phyloP scores from a whole-genome alignment of 192 early-diverging fungal species.

The Polychytrium aggregatum region DNA sequence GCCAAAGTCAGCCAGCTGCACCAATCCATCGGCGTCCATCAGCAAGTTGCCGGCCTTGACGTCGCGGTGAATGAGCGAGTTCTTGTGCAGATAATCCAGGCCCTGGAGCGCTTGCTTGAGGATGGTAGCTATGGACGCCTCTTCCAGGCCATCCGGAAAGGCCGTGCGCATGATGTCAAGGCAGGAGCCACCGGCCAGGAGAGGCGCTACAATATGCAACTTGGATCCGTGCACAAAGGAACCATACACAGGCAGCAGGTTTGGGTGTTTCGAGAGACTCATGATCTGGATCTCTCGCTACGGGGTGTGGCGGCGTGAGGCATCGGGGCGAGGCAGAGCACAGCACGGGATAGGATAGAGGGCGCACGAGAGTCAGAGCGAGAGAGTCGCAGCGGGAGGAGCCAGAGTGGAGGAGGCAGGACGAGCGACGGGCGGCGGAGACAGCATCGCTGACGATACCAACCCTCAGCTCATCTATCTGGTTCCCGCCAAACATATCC shows the following conservation, averaged over 20 bases:
- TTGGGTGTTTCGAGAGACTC: slow-evolving; percentile 76
- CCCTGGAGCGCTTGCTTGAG: slow-evolving; percentile 61
- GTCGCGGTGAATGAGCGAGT: slow-evolving; percentile 56
- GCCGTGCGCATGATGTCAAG: slow-evolving; percentile 85
- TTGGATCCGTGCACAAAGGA: slow-evolving; percentile 73
- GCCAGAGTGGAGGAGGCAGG: too few relatives aligned
- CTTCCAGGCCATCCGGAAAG: slow-evolving; percentile 73
- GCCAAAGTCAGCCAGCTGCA: slow-evolving; percentile 57
- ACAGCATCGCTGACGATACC: too few relatives aligned
- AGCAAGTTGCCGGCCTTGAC: slow-evolving; percentile 60
- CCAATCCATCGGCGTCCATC: slow-evolving; percentile 44
- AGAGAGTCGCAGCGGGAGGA: too few relatives aligned
- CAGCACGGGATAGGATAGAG: not conserved
- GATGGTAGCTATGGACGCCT: slow-evolving; percentile 65
- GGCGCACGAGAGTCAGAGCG: not conserved
- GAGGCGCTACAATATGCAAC: slow-evolving; percentile 78
- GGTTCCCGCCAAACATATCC: slow-evolving; percentile 82
- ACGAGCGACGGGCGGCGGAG: too few relatives aligned
- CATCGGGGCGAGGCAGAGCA: too few relatives aligned
- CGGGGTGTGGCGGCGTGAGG: too few relatives aligned
- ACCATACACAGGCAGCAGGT: slow-evolving; percentile 71
- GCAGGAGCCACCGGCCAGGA: slow-evolving; percentile 56
- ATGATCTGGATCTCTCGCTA: slow-evolving; percentile 78
- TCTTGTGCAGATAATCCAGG: slow-evolving; percentile 52
- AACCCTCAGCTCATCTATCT: slow-evolving; percentile 82